Evolutionary conservation across 129 eudicot genomes (phyloP).

Genomic region (Pittosporum tobira): DNA sequence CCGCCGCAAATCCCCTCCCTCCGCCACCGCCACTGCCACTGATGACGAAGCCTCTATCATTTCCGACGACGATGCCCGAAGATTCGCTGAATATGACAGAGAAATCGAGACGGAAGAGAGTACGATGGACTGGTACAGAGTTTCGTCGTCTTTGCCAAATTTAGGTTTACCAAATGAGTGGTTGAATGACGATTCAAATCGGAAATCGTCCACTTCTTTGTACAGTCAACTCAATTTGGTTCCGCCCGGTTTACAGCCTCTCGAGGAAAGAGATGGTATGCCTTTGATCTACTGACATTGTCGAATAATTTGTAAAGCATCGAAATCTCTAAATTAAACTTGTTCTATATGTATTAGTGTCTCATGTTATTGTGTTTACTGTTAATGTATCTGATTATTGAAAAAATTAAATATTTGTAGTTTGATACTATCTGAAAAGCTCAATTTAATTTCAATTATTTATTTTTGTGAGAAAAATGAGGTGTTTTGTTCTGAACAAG

Average conservation of each 20-base stretch:
- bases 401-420: too few species aligned
- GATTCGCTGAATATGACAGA: slow-evolving; percentile 1
- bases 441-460: too few species aligned
- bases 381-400: too few species aligned
- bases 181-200: slow-evolving; percentile 25
- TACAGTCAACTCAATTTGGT: slow-evolving; percentile 31
- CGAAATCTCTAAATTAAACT: too few species aligned
- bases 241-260: slow-evolving; percentile 47
- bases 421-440: too few species aligned
- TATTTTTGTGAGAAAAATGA: too few species aligned
- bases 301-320: too few species aligned
- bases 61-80: slow-evolving; percentile 20
- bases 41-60: neutral
- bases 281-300: neutral
- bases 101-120: slow-evolving; percentile 16
- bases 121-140: slow-evolving; percentile 23
- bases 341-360: too few species aligned
- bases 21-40: slow-evolving; percentile 6
- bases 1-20: slow-evolving; percentile 35
- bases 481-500: too few species aligned
- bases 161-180: slow-evolving; percentile 34
- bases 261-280: slow-evolving; percentile 53
- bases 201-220: slow-evolving; percentile 21
- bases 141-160: slow-evolving; percentile 63
- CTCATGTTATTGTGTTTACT: neutral